Evolutionary conservation across 2,329 filamentous ascomycete genomes (phyloP).

Genomic region (Fusarium domesticum): DNA sequence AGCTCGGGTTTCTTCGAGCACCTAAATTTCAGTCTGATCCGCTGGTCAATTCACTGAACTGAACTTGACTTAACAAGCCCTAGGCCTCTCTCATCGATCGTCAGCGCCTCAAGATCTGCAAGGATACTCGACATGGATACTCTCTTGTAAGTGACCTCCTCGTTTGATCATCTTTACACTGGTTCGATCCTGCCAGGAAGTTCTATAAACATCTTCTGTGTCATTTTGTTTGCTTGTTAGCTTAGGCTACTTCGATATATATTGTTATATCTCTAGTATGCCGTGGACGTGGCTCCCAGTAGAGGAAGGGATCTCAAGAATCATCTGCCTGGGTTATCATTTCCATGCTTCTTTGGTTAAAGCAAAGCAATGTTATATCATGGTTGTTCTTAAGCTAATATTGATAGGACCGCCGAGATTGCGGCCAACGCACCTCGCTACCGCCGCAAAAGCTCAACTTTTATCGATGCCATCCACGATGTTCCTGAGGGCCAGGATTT

Average conservation of each 20-base stretch:
- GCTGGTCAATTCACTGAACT: not conserved
- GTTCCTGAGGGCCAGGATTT: conserved; percentile 75
- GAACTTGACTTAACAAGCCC: not conserved
- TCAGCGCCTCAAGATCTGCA: conserved; percentile 3
- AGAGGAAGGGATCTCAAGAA: too few relatives aligned
- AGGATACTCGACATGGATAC: conserved; percentile 51
- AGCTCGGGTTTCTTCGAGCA: not conserved
- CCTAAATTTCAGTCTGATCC: not conserved
- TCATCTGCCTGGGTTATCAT: too few relatives aligned
- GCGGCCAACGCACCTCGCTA: conserved; percentile 88
- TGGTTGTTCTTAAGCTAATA: conserved; percentile 11
- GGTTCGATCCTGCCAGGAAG: not conserved
- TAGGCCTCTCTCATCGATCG: not conserved
- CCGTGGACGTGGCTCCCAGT: too few relatives aligned
- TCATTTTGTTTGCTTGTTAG: too few relatives aligned
- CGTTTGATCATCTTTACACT: not conserved
- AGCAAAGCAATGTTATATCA: too few relatives aligned
- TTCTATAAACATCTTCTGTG: too few relatives aligned
- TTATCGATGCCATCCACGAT: conserved; percentile 96
- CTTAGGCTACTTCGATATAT: too few relatives aligned
- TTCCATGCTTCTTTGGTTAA: too few relatives aligned
- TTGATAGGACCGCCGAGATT: conserved; percentile 76
- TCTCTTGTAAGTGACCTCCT: conserved; percentile 51
- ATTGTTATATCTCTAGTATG: too few relatives aligned
- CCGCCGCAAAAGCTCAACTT: conserved; percentile 89